Evolutionary conservation across 441 rosid genomes (phyloP).

Genomic region (Flueggea neowawraea): DNA sequence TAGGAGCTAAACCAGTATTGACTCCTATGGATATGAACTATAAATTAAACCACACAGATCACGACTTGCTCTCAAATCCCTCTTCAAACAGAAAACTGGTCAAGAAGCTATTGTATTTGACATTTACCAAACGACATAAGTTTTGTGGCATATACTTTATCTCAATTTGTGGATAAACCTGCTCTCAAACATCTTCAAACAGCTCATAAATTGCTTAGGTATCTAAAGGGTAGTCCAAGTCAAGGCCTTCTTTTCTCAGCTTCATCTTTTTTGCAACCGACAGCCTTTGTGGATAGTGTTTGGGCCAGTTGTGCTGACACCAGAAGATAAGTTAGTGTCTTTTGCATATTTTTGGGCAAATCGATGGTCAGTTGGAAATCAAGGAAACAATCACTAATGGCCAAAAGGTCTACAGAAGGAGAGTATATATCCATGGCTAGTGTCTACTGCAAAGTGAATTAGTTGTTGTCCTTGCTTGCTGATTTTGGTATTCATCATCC

Average conservation of each 20-base stretch:
- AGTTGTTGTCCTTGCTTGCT: no score
- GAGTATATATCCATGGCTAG: neutral
- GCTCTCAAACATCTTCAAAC: neutral
- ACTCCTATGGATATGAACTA: neutral
- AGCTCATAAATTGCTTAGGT: neutral
- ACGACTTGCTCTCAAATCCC: neutral
- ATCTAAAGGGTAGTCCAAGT: neutral
- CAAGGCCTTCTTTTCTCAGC: neutral
- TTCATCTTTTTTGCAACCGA: neutral
- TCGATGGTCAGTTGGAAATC: neutral
- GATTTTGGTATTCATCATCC: neutral
- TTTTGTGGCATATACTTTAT: neutral
- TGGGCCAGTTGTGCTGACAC: neutral
- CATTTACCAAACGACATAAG: neutral
- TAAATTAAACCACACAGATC: no score
- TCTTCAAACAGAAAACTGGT: neutral
- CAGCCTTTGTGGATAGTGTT: neutral
- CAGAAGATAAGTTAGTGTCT: neutral
- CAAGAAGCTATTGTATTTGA: neutral
- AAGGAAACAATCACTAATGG: neutral
- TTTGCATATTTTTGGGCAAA: neutral
- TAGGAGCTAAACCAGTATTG: neutral
- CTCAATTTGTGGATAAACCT: neutral
- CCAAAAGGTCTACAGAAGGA: neutral
- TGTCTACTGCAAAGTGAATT: no score